Evolutionary conservation across 2,329 filamentous ascomycete species (phyloP).

Genomic region (Alternaria brassicae): DNA sequence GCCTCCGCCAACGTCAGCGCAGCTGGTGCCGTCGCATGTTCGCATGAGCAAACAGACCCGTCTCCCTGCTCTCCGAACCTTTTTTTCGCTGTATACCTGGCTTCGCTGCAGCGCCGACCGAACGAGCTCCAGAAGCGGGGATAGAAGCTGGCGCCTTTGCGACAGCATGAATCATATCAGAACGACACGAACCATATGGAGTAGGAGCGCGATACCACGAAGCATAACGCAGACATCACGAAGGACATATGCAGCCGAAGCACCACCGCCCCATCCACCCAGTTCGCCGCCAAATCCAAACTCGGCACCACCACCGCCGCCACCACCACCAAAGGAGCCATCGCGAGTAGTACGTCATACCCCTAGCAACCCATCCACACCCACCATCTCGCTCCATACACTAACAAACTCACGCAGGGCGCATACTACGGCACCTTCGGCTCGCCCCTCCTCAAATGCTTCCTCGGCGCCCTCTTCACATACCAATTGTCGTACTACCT

Average conservation of each 20-base stretch:
- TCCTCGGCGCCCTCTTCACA: conserved; percentile 76
- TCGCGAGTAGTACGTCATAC: conserved; percentile 32
- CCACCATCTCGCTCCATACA: neutral
- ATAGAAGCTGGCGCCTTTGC: conserved; percentile 3
- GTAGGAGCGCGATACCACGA: conserved; percentile 1
- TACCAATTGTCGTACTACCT: conserved; percentile 79
- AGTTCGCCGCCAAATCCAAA: conserved; percentile 22
- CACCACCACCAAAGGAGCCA: conserved; percentile 25
- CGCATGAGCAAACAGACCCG: neutral
- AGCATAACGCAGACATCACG: conserved; percentile 14
- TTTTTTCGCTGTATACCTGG: conserved; percentile 2
- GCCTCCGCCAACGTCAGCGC: neutral
- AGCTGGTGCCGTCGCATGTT: neutral
- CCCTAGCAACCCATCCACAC: neutral
- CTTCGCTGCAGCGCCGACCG: neutral
- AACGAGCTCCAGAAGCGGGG: neutral
- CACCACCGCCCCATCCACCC: conserved; percentile 17
- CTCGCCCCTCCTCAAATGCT: conserved; percentile 74
- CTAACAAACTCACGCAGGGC: conserved; percentile 35
- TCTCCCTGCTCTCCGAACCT: neutral
- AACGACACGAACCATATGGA: conserved; percentile 10
- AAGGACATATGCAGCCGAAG: conserved; percentile 28
- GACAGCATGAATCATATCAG: conserved; percentile 24
- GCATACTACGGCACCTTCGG: conserved; percentile 79
- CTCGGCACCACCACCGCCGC: conserved; percentile 19